Percentiles rank a stretch among this genome's conserved stretches.
phyloP scores from a whole-genome alignment of 345 rosid genomes.

The Mallotus nudiflorus region DNA sequence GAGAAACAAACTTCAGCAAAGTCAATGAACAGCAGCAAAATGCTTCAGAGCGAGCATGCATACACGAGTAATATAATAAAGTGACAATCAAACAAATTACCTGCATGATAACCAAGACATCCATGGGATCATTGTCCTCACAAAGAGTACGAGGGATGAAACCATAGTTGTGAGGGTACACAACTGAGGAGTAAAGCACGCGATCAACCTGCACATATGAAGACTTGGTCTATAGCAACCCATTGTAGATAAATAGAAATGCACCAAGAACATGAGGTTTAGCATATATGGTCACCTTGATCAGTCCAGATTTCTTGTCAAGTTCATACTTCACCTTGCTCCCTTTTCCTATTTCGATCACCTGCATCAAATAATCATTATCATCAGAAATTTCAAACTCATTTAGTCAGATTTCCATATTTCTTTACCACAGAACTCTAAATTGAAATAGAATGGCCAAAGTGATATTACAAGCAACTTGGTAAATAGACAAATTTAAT shows the following conservation, averaged over 20 bases:
- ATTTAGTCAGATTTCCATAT: neutral
- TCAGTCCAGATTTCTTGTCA: constrained; percentile 35
- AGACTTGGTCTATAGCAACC: neutral
- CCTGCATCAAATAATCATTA: constrained; percentile 20
- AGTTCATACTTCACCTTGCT: constrained; percentile 42
- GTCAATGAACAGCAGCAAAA: neutral
- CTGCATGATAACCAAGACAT: constrained; percentile 36
- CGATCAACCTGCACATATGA: constrained; percentile 33
- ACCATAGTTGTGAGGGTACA: constrained; percentile 40
- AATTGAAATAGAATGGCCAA: neutral
- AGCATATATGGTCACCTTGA: constrained; percentile 22
- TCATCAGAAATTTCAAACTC: neutral
- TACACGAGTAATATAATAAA: neutral
- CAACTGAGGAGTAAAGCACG: constrained; percentile 37
- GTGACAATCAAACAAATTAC: neutral
- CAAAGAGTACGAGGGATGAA: constrained; percentile 38
- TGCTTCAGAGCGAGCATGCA: neutral
- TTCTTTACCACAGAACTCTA: neutral
- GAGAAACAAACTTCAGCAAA: neutral
- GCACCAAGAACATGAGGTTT: neutral
- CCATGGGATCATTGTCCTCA: constrained; percentile 37
- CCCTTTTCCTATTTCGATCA: constrained; percentile 33
- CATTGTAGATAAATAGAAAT: neutral
- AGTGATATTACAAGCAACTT: neutral
- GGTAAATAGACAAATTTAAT: neutral